Evolutionary conservation across 768 basidiomycete genomes (phyloP).

Genomic region (Lentinula sp.): DNA sequence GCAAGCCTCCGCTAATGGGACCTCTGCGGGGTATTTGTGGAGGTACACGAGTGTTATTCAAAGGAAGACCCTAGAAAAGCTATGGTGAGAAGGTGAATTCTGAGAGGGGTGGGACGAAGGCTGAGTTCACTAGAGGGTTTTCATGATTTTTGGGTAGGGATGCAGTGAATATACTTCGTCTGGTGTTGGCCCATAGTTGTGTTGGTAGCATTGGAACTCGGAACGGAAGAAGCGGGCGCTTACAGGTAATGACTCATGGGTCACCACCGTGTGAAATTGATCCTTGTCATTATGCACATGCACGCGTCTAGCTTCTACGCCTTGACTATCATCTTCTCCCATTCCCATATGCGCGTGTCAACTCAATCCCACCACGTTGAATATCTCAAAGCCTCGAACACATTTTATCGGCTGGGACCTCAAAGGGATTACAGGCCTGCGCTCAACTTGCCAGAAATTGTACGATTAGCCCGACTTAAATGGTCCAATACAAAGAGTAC

Average conservation of each 20-base stretch:
- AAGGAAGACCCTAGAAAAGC: slow-evolving; percentile 13
- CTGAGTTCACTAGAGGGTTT: slow-evolving; percentile 45
- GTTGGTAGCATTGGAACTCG: background rate
- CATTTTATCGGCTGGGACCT: background rate
- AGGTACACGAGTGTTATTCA: slow-evolving; percentile 19
- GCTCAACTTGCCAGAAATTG: background rate
- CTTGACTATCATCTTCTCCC: background rate
- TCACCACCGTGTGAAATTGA: background rate
- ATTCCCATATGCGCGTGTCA: background rate
- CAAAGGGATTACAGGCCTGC: background rate
- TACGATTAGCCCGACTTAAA: background rate
- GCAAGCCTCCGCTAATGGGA: slow-evolving; percentile 31
- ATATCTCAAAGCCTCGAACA: background rate
- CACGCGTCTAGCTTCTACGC: background rate
- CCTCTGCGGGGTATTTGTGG: slow-evolving; percentile 54
- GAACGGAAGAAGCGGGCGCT: no score
- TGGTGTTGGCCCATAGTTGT: background rate
- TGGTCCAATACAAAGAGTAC: no score
- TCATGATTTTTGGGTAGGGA: slow-evolving; percentile 32
- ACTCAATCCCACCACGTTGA: background rate
- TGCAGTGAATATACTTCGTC: slow-evolving; percentile 15
- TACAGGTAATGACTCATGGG: background rate
- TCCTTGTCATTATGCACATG: background rate
- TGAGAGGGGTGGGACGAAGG: background rate
- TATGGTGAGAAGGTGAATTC: background rate